These are phyloP conservation scores for Botrytis cinerea DNA, from an alignment of 2,329 filamentous ascomycete genomes.

Conservation along the genomic window DNA sequence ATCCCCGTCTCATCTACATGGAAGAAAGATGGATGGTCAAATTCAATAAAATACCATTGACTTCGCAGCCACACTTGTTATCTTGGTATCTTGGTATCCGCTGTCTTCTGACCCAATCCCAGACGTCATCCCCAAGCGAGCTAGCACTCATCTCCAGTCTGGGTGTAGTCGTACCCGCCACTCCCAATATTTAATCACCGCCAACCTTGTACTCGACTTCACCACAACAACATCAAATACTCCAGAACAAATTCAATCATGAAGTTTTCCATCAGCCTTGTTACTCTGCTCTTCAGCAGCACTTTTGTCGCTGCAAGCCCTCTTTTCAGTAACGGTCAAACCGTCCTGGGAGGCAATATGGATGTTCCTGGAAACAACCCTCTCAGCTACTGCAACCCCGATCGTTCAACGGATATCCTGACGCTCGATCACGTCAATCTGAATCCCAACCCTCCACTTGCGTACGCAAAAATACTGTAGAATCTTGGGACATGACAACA, in stretches of 20 bases:
- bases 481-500: neutral
- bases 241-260: constrained; percentile 31
- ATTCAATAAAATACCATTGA: neutral
- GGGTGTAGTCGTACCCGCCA: constrained; percentile 21
- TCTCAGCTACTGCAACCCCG: constrained; percentile 69
- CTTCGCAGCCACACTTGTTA: neutral
- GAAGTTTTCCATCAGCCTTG: constrained; percentile 39
- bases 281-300: constrained; percentile 38
- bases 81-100: neutral
- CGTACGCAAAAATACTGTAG: constrained; percentile 59
- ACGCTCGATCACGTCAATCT: constrained; percentile 79
- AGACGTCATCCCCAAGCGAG: constrained; percentile 21
- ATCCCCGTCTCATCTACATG: neutral
- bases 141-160: neutral
- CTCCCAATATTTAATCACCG: constrained; percentile 19
- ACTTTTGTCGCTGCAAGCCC: constrained; percentile 45
- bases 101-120: constrained; percentile 22
- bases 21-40: neutral
- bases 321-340: constrained; percentile 51
- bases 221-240: constrained; percentile 23
- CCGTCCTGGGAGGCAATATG: constrained; percentile 49
- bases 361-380: constrained; percentile 71
- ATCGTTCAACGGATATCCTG: constrained; percentile 70
- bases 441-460: constrained; percentile 78
- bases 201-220: constrained; percentile 20